Percentiles rank a stretch among this genome's conserved stretches.
These are phyloP conservation scores for Knufia petricola DNA, from an alignment of 2,329 filamentous ascomycete species.

Conservation along the genomic window DNA sequence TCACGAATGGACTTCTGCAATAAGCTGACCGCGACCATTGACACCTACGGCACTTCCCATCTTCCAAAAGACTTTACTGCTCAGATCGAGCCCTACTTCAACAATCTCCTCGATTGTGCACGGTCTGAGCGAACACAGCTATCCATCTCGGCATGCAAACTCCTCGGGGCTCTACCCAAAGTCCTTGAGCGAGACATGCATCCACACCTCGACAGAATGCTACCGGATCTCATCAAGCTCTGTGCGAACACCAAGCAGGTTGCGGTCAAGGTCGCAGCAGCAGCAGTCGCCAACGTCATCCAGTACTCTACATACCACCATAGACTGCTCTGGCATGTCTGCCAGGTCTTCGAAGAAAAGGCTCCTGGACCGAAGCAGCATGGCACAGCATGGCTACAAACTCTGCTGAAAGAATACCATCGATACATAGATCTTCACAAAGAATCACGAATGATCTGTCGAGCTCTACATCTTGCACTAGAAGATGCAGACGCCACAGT, in stretches of 20 bases:
- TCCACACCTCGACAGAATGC: constrained; percentile 19
- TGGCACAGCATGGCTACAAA: constrained; percentile 74
- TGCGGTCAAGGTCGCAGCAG: constrained; percentile 70
- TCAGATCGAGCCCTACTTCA: constrained; percentile 18
- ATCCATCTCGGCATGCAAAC: constrained; percentile 17
- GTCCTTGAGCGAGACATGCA: constrained; percentile 18
- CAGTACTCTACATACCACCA: constrained; percentile 67
- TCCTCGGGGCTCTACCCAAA: constrained; percentile 15
- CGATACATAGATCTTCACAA: constrained; percentile 73
- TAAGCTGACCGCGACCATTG: constrained; percentile 17
- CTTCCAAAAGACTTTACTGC: constrained; percentile 19
- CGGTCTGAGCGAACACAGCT: constrained; percentile 22
- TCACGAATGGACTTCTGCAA: constrained; percentile 18
- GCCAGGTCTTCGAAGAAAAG: constrained; percentile 77
- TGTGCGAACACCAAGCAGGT: constrained; percentile 90
- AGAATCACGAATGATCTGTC: constrained; percentile 73
- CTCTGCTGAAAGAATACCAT: constrained; percentile 67
- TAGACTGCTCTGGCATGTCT: constrained; percentile 78
- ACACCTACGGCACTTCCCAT: constrained; percentile 15
- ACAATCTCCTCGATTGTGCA: constrained; percentile 18
- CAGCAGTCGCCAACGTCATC: constrained; percentile 71
- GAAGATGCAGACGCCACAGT: constrained; percentile 82
- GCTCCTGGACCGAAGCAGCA: constrained; percentile 79
- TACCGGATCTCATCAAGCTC: constrained; percentile 72
- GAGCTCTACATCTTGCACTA: constrained; percentile 82